Base-by-base conservation (phyloP, 176 grass and related monocot species). In the Melocanna baccifera region DNA sequence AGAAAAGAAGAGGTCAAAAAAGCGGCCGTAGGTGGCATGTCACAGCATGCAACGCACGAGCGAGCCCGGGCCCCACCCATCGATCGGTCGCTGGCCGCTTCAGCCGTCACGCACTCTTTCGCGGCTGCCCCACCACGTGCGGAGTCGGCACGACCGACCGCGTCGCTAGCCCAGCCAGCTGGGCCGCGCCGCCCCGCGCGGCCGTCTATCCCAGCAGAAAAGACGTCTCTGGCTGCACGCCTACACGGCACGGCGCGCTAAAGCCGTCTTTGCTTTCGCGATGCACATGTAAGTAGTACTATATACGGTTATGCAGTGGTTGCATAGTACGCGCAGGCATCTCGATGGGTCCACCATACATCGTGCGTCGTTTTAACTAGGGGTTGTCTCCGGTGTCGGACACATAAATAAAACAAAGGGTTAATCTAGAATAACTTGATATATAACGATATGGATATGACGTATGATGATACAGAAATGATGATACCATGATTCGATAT, bases 111-210 rank as follows among this genome's bases (percentile, higher is more conserved):
- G 1, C 30, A 32, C 30, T 4, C 55, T 8, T 23, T 22, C 22
- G n/a, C 56, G 22, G 56, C 14, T 28, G 72, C 73, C 84, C 85
- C 85, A 81, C 85, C 85, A 87, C 79, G 85, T 87, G 85, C 2
- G 19, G 7, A 34, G 18, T 37, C 18, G 55, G 22, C 55, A 16
- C 7, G 12, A 4, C 13, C 32, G 40, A 14, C 58, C 48, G 51
- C 67, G 16, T 82, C 67, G 52, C 67, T 67, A 10, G 51, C 66
- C 10, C 71, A 51, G 52, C 51, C 79, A 11, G 53, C 67, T 15
- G 57, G 25, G 25, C 26, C 61, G 63, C 30, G 30, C 59, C 57
- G 4, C 57, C n/a, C 26, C 61, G 63, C 48, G 14, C 51, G 51
- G 2, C 51, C 51, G 50, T 57, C 20, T 57, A 4, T 57, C 20